Evolutionary conservation across 306 rosid genomes (phyloP).

Genomic region (Cucurbita maxima): DNA sequence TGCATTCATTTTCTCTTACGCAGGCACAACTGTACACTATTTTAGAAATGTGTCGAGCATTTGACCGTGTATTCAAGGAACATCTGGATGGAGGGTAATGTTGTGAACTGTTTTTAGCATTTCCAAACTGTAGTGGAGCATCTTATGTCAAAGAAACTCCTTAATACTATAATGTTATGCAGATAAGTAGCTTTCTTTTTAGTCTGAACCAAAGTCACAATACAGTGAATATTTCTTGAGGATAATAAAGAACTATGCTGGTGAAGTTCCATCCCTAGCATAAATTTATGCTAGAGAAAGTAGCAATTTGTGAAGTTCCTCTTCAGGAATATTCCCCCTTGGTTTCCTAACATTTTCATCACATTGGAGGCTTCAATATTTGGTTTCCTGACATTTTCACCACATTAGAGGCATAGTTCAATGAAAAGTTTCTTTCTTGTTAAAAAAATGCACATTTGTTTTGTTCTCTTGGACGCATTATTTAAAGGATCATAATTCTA

Average conservation of each 20-base stretch:
- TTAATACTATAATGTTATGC: background rate
- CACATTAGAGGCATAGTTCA: background rate
- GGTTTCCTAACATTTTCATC: background rate
- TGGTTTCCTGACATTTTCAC: background rate
- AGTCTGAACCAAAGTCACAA: background rate
- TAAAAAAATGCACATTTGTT: background rate
- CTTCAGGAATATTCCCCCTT: background rate
- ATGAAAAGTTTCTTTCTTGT: background rate
- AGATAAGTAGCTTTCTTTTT: no score
- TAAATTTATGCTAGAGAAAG: background rate
- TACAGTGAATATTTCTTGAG: background rate
- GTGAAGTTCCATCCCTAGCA: background rate
- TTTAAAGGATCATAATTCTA: background rate
- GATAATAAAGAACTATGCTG: background rate
- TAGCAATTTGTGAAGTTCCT: background rate
- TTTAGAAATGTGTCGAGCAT: constrained; percentile 94
- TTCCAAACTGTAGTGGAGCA: background rate
- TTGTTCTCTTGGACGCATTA: background rate
- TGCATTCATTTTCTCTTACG: constrained; percentile 6
- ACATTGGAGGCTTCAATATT: background rate
- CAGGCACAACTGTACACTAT: constrained; percentile 94
- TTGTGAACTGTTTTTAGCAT: constrained; percentile 3
- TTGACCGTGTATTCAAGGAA: constrained; percentile 93
- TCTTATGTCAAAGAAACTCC: background rate
- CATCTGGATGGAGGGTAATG: constrained; percentile 98